Conservation (phyloP, 2,329 filamentous ascomycete species). For the Zasmidium cellare region DNA sequence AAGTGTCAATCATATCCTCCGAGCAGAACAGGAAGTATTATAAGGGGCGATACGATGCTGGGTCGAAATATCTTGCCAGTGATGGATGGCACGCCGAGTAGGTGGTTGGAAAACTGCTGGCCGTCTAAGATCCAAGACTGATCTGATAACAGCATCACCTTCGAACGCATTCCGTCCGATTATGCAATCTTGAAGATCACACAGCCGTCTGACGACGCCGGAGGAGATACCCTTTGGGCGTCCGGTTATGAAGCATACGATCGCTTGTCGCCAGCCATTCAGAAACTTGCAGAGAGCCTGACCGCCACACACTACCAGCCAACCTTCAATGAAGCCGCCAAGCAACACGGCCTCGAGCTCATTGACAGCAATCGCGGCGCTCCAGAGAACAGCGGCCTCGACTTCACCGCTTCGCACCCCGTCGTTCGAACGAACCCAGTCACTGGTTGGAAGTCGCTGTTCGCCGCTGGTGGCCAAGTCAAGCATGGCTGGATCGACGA, state of each 20-base stretch:
- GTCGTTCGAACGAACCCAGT: constrained; percentile 61
- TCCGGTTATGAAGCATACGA: constrained; percentile 69
- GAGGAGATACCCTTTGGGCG: constrained; percentile 62
- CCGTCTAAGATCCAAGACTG: not conserved
- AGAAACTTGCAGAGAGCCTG: constrained; percentile 59
- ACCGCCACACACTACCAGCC: constrained; percentile 54
- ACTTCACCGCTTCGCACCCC: constrained; percentile 42
- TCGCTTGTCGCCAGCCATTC: constrained; percentile 58
- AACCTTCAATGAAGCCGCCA: constrained; percentile 23
- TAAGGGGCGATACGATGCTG: constrained; percentile 14
- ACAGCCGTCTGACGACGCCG: constrained; percentile 56
- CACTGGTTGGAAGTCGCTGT: constrained; percentile 62
- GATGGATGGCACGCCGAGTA: constrained; percentile 34
- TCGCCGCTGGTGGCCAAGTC: constrained; percentile 43
- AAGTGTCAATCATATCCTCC: constrained; percentile 66
- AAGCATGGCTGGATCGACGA: constrained; percentile 56
- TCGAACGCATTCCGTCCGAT: constrained; percentile 64
- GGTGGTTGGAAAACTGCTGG: constrained; percentile 29
- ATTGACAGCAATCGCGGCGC: constrained; percentile 28
- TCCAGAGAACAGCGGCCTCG: constrained; percentile 20
- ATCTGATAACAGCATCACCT: constrained; percentile 61
- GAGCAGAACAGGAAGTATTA: constrained; percentile 50
- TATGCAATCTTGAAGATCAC: constrained; percentile 62
- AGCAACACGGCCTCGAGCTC: constrained; percentile 34
- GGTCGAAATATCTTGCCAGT: constrained; percentile 8